A percentile compares a stretch with the other conserved stretches of the same genome.
These are phyloP conservation scores for Peronospora farinosa DNA, from an alignment of 352 stramenopile genomes.

Conservation along the genomic window DNA sequence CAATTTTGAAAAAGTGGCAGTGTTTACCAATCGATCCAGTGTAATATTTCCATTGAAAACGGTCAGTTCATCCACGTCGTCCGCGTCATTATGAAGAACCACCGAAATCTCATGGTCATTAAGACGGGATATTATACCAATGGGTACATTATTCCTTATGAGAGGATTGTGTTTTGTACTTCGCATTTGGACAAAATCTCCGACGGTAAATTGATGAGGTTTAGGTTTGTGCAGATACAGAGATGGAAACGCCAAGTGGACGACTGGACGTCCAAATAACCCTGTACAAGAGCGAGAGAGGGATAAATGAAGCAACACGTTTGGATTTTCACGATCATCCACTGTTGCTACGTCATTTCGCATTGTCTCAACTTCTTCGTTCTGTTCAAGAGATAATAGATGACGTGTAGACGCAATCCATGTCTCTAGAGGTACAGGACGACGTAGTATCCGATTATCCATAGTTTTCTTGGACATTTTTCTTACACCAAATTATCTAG, in stretches of 20 bases:
- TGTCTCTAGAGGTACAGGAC: constrained; percentile 37
- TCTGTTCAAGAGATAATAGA: constrained; percentile 51
- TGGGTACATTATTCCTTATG: constrained; percentile 25
- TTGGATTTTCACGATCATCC: constrained; percentile 54
- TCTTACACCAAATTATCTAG: background rate
- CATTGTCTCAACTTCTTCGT: constrained; percentile 55
- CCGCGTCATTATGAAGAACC: constrained; percentile 39
- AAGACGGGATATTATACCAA: constrained; percentile 57
- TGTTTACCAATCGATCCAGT: constrained; percentile 82
- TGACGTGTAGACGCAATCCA: constrained; percentile 44
- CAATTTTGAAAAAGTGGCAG: constrained; percentile 79
- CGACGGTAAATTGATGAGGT: constrained; percentile 75
- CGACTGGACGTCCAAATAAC: constrained; percentile 62
- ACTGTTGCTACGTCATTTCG: constrained; percentile 52
- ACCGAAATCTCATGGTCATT: constrained; percentile 58
- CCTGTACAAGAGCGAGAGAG: constrained; percentile 40
- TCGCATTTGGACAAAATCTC: constrained; percentile 80
- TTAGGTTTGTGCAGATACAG: constrained; percentile 41
- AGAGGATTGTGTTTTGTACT: constrained; percentile 22
- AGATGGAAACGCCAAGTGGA: constrained; percentile 49
- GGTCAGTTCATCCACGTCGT: constrained; percentile 53
- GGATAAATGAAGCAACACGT: constrained; percentile 49
- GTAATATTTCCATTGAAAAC: constrained; percentile 34
- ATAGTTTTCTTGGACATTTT: constrained; percentile 16
- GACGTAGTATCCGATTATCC: background rate